Conservation (phyloP, 176 grass and related monocot genomes). For the Juncus inflexus region DNA sequence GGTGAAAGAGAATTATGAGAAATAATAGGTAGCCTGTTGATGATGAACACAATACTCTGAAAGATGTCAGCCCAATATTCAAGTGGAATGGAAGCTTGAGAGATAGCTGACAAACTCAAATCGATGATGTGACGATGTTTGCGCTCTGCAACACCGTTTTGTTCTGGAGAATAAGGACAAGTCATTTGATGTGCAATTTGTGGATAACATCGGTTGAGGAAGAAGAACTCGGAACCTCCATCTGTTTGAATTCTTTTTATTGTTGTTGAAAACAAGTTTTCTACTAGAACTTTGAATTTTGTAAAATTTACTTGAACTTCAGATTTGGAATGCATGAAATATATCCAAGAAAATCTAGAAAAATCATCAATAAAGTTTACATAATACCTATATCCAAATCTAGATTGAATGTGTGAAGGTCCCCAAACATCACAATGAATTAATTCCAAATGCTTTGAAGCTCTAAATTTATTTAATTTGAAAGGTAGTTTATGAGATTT, state of each 20-base stretch:
- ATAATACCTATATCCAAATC: neutral
- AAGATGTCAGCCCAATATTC: neutral
- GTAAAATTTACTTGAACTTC: neutral
- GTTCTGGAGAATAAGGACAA: neutral
- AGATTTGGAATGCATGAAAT: neutral
- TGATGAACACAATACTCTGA: neutral
- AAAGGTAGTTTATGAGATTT: conserved; percentile 15
- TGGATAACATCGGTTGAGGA: neutral
- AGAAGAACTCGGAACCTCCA: neutral
- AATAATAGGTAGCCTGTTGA: neutral
- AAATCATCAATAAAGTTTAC: conserved; percentile 22
- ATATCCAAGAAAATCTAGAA: neutral
- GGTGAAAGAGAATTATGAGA: neutral
- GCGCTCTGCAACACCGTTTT: neutral
- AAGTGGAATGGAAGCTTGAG: neutral
- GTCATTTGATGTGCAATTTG: neutral
- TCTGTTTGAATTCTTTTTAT: neutral
- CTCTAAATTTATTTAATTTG: neutral
- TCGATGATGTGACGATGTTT: conserved; percentile 3
- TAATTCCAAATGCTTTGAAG: neutral
- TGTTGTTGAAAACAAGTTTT: neutral
- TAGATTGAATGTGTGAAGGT: neutral
- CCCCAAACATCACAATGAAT: conserved; percentile 9
- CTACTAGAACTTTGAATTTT: neutral
- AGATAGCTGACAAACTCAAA: neutral